Base-by-base conservation (phyloP, 148 eudicot species). In the Suaeda aralocaspica region DNA sequence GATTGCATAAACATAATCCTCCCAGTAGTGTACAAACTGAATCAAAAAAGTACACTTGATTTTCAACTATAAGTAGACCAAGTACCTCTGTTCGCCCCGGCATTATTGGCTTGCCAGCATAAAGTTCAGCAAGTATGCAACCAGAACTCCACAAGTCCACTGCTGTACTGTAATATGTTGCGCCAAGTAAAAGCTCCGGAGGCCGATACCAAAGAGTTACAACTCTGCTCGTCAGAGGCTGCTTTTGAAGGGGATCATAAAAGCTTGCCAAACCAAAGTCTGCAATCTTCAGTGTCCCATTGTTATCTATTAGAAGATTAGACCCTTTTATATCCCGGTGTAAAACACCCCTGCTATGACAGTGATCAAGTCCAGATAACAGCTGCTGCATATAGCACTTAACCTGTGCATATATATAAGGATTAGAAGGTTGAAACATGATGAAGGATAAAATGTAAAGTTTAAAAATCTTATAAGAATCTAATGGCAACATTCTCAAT, bases 141-240 rank as follows among this genome's bases (percentile, higher is more conserved):
- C 96, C 96, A 62, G 86, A 39, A 72, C 96, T 90, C 96, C 96
- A 90, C 78, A 90, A 79, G 79, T 90, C 96, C 59, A 90, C 96
- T 25, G 91, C 78, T 65, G 86, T 79, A 55, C 89, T 86, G 75
- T 90, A 90, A 67, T 79, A 76, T 29, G 93, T 90, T 59, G 92
- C 93, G 51, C 96, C 96, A 66, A 90, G 96, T 51, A 90, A 76
- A 70, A 90, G 91, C 76, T 90, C 96, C 9, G 96, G 96, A 68
- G 96, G 93, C 51, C 96, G 84, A 59, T 88, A 90, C 96, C 96
- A 90, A 30, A 90, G 84, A n/a, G 96, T 90, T 41, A 90, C 96
- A 79, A 90, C 96, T 64, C 91, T 89, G 79, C 93, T 86, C 58
- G 96, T 88, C 53, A 90, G 84, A 1, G 88, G 85, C 69, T 82